These are phyloP conservation scores for Chlamydomonas schloesseri DNA, from an alignment of 139 green algal species.

Conservation along the genomic window DNA sequence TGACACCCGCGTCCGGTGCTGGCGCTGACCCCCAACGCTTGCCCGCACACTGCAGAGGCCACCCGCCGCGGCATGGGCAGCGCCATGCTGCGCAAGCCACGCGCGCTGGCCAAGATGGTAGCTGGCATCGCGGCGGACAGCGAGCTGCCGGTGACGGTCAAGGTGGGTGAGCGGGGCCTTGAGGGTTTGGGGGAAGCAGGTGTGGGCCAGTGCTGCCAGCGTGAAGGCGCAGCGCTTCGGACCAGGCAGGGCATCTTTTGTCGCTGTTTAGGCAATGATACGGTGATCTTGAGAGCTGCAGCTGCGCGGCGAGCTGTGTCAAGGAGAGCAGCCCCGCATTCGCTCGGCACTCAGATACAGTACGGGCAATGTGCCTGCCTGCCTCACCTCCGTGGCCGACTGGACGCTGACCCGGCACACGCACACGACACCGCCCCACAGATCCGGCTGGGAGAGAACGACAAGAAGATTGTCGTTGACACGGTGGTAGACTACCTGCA, in stretches of 20 bases:
- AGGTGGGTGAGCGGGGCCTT: conserved; percentile 47
- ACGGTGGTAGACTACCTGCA: conserved; percentile 70
- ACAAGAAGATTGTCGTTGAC: conserved; percentile 76
- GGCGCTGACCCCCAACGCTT: too few relatives aligned
- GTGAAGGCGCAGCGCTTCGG: too few relatives aligned
- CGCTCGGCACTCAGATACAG: too few relatives aligned
- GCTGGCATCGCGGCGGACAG: conserved; percentile 72
- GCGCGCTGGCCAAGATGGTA: conserved; percentile 85
- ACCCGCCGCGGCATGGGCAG: conserved; percentile 81
- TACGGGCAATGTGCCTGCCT: too few relatives aligned
- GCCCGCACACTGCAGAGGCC: conserved; percentile 81
- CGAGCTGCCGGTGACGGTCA: conserved; percentile 88
- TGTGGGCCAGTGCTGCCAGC: too few relatives aligned
- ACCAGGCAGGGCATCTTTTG: too few relatives aligned
- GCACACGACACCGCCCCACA: not conserved
- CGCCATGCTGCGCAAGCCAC: conserved; percentile 83
- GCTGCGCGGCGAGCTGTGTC: too few relatives aligned
- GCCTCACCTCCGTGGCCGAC: too few relatives aligned
- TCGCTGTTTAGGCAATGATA: too few relatives aligned
- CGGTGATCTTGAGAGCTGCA: too few relatives aligned
- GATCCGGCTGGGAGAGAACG: conserved; percentile 65
- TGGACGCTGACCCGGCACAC: not conserved
- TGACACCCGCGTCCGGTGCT: not conserved
- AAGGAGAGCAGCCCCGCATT: too few relatives aligned
- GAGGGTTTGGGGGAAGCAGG: too few relatives aligned